Base-by-base conservation (phyloP, 495 filamentous ascomycete genomes). In the Podospora fimiseda region DNA sequence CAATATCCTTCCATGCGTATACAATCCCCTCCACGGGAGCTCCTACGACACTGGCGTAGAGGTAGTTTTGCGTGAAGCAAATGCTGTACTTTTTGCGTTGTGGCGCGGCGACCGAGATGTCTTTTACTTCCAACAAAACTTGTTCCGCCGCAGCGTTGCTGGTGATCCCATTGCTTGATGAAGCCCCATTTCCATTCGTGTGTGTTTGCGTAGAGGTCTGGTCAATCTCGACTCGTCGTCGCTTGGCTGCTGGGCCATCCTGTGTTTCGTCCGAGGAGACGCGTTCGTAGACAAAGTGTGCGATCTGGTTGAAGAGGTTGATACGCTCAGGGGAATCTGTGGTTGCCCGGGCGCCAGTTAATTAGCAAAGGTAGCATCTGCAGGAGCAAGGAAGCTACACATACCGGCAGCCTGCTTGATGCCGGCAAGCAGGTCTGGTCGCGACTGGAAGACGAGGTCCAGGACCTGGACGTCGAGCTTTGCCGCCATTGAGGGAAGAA, bases 31-130 rank as follows among this genome's bases (percentile, higher is more conserved):
- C 83, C 50, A 89, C 87, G 2, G 87, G 76, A 9, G 80, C 82
- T 15, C 79, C 69, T 7, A 85, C 74, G 43, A 83, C 83, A 18
- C 81, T 75, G 8, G 86, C 88, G 50, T 85, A 84, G 39, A 96
- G 64, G 48, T 82, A 84, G 58, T 71, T 70, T 59, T 74, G 58
- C 63, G 81, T 72, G 69, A 97, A 74, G 69, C 88, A 85, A 23
- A 97, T 71, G 39, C 80, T 86, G 60, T 92, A 83, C 74, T 97
- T 98, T 74, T 96, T 98, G 55, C 93, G 78, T 71, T 88, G 86
- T 14, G 93, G 93, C n/a, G 87, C 78, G 2, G 82, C 76, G 33
- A 90, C 79, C 1, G 86, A 89, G 11, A 91, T 77, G 53, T 91
- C 86, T 54, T 82, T 79, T 41, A 89, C 75, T 52, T 84, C 82